These are phyloP conservation scores for Bryoerythrophyllum caledonicum DNA, from an alignment of 225 moss, liverwort and hornwort genomes.

Conservation along the genomic window DNA sequence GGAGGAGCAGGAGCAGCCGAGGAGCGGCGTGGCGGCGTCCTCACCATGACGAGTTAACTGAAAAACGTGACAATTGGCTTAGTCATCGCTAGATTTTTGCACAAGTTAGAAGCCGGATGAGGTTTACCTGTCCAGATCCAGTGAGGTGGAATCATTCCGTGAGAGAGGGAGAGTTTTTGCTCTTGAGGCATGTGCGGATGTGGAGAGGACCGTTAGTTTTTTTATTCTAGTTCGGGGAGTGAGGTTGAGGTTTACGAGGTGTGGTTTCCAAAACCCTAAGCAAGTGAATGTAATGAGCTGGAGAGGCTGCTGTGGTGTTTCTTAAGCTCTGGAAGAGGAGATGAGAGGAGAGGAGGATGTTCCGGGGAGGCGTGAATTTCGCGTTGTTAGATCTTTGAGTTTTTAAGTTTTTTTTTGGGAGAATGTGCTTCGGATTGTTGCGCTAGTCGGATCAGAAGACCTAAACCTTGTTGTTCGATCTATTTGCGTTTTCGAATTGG, in stretches of 20 bases:
- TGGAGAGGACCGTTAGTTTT: not conserved
- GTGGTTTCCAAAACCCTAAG: slow-evolving; percentile 40
- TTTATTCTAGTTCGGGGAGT: not conserved
- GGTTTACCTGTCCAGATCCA: no score
- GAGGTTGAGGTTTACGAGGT: slow-evolving; percentile 24
- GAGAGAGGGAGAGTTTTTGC: not conserved
- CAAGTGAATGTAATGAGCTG: slow-evolving; percentile 7
- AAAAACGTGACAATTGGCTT: no score
- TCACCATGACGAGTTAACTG: not conserved
- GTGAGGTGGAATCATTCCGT: not conserved
- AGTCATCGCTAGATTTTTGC: not conserved
- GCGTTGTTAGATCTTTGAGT: not conserved
- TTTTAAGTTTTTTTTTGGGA: not conserved
- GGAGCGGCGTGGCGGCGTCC: no score
- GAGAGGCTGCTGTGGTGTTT: not conserved
- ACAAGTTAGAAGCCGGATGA: not conserved
- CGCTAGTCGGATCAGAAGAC: slow-evolving; percentile 11
- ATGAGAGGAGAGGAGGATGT: no score
- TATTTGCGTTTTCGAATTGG: not conserved
- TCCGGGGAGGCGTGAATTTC: not conserved
- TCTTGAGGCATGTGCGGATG: not conserved
- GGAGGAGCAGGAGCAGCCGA: not conserved
- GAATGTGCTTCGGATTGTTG: not conserved
- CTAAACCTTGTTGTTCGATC: slow-evolving; percentile 1
- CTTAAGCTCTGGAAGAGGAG: not conserved